phyloP scores from a whole-genome alignment of 306 rosid genomes.

The Pueraria montana region DNA sequence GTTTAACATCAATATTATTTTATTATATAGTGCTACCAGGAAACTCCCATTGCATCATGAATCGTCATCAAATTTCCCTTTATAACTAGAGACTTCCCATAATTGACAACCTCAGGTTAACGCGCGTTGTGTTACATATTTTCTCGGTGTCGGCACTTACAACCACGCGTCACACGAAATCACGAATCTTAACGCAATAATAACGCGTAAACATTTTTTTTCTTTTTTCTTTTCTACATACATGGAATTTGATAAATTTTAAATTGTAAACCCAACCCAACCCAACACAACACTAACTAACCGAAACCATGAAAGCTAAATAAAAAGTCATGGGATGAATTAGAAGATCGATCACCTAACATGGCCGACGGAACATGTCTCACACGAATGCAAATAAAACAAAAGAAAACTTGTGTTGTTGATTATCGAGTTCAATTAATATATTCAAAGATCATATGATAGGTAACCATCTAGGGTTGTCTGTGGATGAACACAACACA shows the following conservation, averaged over 20 bases:
- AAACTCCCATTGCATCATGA: not conserved
- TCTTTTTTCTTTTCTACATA: not conserved
- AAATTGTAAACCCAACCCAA: not conserved
- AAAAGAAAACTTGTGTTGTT: not conserved
- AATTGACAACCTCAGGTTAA: not conserved
- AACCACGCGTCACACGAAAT: not conserved
- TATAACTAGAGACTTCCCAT: not conserved
- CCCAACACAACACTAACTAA: not conserved
- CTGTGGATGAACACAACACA: not conserved
- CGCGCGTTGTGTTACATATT: slow-evolving; percentile 3
- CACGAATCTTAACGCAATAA: no score
- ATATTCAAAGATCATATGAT: not conserved
- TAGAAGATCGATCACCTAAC: not conserved
- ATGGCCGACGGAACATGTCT: not conserved
- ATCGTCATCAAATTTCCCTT: not conserved
- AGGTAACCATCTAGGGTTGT: not conserved
- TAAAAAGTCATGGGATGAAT: not conserved
- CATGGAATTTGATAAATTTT: not conserved
- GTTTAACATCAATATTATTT: not conserved
- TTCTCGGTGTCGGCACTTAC: not conserved
- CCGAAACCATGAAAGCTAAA: not conserved
- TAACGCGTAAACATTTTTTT: not conserved
- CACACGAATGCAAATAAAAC: not conserved
- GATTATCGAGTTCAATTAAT: not conserved
- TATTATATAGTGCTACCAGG: not conserved